phyloP scores from a whole-genome alignment of 768 basidiomycete species.

The Tulasnella sp. region DNA sequence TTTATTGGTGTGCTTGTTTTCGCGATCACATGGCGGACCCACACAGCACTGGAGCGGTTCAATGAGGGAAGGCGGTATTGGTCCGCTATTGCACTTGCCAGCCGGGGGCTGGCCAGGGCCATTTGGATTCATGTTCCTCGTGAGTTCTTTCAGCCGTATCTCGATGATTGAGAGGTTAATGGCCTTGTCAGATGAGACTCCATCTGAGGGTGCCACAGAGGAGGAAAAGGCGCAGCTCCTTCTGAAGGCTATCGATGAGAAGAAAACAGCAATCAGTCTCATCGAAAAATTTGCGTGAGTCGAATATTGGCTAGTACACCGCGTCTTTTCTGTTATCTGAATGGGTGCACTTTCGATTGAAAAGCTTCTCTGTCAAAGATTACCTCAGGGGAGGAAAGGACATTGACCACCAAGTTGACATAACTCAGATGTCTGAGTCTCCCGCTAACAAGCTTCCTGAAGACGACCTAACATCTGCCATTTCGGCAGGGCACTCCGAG shows the following conservation, averaged over 20 bases:
- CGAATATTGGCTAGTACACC: too few species aligned
- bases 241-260: slow-evolving; percentile 57
- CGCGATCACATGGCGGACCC: slow-evolving; percentile 54
- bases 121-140: slow-evolving; percentile 73
- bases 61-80: slow-evolving; percentile 72
- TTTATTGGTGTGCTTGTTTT: slow-evolving; percentile 73
- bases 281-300: slow-evolving; percentile 61
- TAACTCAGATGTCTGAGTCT: background rate
- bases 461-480: background rate
- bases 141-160: slow-evolving; percentile 40
- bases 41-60: slow-evolving; percentile 46
- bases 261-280: slow-evolving; percentile 69
- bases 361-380: slow-evolving; percentile 66
- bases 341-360: background rate
- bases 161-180: background rate
- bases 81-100: slow-evolving; percentile 59
- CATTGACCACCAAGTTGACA: slow-evolving; percentile 40
- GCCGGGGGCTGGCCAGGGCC: slow-evolving; percentile 43
- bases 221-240: slow-evolving; percentile 27
- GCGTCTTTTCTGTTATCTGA: background rate
- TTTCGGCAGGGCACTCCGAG: background rate
- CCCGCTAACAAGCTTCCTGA: background rate
- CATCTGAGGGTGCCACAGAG: background rate
- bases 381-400: slow-evolving; percentile 60
- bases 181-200: background rate